Base-by-base conservation (phyloP, 2,329 filamentous ascomycete species). In the Xylariales sp. region DNA sequence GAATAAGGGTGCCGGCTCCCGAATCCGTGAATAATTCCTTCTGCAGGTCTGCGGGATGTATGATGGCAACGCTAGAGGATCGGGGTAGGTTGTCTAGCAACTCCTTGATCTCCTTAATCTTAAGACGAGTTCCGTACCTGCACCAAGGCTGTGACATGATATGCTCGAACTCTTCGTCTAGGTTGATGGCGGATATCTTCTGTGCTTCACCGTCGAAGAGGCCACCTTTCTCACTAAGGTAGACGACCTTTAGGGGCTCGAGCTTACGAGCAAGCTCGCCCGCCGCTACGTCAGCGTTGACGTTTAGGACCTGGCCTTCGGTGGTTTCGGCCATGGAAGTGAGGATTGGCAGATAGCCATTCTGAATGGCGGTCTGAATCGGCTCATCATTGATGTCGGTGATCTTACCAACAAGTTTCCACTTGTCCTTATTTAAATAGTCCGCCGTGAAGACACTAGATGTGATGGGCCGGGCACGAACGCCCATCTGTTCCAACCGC, bases 61-160 rank as follows among this genome's bases (percentile, higher is more conserved):
- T 99, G 76, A 99, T 98, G 69, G 96, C 96, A 57, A 99, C 95
- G 75, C 93, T 97, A 18, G 95, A 97, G 64, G 93, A 95, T 75
- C 93, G 91, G 59, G 96, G 96, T 18, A 99, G 88, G 57, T 92
- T 91, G 74, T 93, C 93, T 60, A 99, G 84, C 34, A 99, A 87
- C 67, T 97, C 94, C 85, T 97, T 97, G 83, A 97, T 97, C 83
- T 99, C 94, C 83, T 92, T 93, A 81, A 99, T 98, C 90, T 99
- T 99, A 72, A 98, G 86, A 70, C 94, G 89, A 45, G 95, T 98
- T 70, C 96, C 96, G 78, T 96, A 97, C 77, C 93, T 90, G 80
- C 97, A 96, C 96, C 95, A 99, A 74, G 92, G 89, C 82, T 97
- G 93, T 65, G 89, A 87, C 93, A 98, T 97, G 76, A 97, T 87